Evolutionary conservation across 495 filamentous ascomycete genomes (phyloP).

Genomic region (Hypoxylon fuscum): DNA sequence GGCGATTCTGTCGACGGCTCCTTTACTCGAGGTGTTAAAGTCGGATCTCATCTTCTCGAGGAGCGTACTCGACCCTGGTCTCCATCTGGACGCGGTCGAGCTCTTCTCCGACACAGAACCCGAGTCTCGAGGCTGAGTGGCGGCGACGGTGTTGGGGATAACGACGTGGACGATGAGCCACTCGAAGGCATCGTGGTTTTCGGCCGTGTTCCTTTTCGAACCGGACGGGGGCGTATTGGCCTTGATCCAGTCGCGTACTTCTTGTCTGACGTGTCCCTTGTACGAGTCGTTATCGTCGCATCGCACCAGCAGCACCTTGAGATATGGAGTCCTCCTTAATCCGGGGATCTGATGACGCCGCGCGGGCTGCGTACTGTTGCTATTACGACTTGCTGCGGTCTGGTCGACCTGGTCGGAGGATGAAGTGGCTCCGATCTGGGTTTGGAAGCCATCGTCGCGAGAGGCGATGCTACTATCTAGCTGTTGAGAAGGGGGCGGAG

Average conservation of each 20-base stretch:
- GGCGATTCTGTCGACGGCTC: constrained; percentile 77
- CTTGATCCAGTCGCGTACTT: constrained; percentile 91
- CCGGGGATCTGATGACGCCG: constrained; percentile 96
- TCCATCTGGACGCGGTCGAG: constrained; percentile 71
- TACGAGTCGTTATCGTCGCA: constrained; percentile 97
- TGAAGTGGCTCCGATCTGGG: constrained; percentile 45
- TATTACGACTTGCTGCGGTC: constrained; percentile 24
- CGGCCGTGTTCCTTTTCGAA: constrained; percentile 56
- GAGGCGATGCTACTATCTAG: constrained; percentile 52
- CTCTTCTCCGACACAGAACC: constrained; percentile 54
- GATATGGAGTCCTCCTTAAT: constrained; percentile 89
- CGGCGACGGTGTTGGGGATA: constrained; percentile 78
- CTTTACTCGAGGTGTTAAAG: constrained; percentile 88
- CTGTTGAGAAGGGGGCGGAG: constrained; percentile 47
- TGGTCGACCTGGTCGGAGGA: constrained; percentile 49
- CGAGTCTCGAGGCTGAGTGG: constrained; percentile 70
- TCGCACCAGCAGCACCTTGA: constrained; percentile 87
- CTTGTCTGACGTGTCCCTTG: constrained; percentile 77
- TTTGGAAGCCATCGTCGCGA: constrained; percentile 62
- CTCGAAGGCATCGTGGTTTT: constrained; percentile 96
- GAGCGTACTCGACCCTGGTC: constrained; percentile 78
- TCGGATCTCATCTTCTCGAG: constrained; percentile 91
- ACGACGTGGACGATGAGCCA: constrained; percentile 96
- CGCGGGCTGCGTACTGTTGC: constrained; percentile 36
- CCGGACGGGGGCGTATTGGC: constrained; percentile 65